Conservation (phyloP, 2,329 filamentous ascomycete species). For the Aspergillus hortae region DNA sequence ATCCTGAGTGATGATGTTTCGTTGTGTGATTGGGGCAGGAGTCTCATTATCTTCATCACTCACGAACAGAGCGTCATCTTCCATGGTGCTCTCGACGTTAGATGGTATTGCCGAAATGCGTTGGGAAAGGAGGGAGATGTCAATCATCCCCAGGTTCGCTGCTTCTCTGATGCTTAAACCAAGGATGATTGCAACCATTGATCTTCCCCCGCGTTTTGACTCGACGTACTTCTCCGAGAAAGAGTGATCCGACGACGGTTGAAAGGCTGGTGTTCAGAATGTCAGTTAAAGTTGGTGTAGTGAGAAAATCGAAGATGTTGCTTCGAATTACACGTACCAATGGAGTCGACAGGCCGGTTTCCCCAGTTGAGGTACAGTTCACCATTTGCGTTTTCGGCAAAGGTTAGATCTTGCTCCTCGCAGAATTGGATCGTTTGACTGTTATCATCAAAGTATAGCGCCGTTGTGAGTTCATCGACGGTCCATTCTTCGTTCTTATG, state of each 20-base stretch:
- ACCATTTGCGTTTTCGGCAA: constrained; percentile 46
- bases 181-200: constrained; percentile 55
- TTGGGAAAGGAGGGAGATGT: constrained; percentile 34
- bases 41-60: constrained; percentile 33
- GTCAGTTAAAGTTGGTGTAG: constrained; percentile 14
- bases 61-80: constrained; percentile 36
- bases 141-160: constrained; percentile 47
- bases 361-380: constrained; percentile 51
- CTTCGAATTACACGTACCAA: constrained; percentile 37
- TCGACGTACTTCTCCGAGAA: constrained; percentile 57
- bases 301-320: background rate
- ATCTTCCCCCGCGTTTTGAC: constrained; percentile 54
- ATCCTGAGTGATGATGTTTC: constrained; percentile 13
- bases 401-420: constrained; percentile 50
- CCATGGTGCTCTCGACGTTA: constrained; percentile 18
- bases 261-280: constrained; percentile 31
- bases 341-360: constrained; percentile 44
- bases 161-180: constrained; percentile 54
- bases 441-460: constrained; percentile 55
- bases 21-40: constrained; percentile 19
- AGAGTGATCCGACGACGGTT: constrained; percentile 47
- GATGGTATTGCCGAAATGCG: constrained; percentile 19
- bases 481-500: constrained; percentile 56
- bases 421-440: constrained; percentile 54
- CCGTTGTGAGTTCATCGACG: constrained; percentile 47